A percentile compares a stretch with the other conserved stretches of the same genome.
Conservation (phyloP, 192 early-diverging fungal genomes). For the Lunasporangiospora selenospora region DNA sequence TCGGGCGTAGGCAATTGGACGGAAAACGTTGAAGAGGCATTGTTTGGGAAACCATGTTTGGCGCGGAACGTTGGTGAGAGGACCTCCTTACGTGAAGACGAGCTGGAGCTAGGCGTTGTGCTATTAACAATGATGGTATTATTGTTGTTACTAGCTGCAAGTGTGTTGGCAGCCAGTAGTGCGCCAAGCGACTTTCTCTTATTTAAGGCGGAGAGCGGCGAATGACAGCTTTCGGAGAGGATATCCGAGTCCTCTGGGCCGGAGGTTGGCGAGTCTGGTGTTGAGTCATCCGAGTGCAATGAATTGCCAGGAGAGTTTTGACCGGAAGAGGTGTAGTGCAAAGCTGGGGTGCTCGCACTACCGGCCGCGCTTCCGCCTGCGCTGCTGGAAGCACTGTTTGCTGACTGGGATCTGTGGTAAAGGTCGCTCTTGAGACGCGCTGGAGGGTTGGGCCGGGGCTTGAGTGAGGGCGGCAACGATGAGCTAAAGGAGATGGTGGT, state of each 20-base stretch:
- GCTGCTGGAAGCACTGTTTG: not conserved
- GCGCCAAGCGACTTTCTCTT: constrained; percentile 44
- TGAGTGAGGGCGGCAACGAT: constrained; percentile 25
- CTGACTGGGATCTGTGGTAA: not conserved
- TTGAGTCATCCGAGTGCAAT: constrained; percentile 27
- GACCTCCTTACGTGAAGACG: constrained; percentile 25
- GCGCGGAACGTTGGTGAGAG: constrained; percentile 46
- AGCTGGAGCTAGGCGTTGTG: constrained; percentile 5
- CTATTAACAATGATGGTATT: constrained; percentile 41
- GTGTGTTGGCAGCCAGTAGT: constrained; percentile 46
- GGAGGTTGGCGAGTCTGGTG: constrained; percentile 33
- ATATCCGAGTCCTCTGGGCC: constrained; percentile 34
- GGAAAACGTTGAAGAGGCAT: constrained; percentile 19
- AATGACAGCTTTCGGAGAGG: not conserved
- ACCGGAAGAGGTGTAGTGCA: constrained; percentile 40
- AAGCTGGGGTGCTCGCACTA: not conserved
- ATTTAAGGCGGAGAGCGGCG: constrained; percentile 40
- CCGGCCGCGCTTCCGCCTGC: not conserved
- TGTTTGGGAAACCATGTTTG: constrained; percentile 16
- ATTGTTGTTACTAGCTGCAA: constrained; percentile 41
- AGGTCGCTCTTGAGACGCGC: constrained; percentile 39
- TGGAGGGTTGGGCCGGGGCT: constrained; percentile 20
- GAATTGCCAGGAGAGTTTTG: constrained; percentile 41
- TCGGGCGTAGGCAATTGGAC: constrained; percentile 34
- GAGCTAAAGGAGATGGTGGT: constrained; percentile 20